Base-by-base conservation (phyloP, 2,329 filamentous ascomycete genomes). In the Penicillium sp. region DNA sequence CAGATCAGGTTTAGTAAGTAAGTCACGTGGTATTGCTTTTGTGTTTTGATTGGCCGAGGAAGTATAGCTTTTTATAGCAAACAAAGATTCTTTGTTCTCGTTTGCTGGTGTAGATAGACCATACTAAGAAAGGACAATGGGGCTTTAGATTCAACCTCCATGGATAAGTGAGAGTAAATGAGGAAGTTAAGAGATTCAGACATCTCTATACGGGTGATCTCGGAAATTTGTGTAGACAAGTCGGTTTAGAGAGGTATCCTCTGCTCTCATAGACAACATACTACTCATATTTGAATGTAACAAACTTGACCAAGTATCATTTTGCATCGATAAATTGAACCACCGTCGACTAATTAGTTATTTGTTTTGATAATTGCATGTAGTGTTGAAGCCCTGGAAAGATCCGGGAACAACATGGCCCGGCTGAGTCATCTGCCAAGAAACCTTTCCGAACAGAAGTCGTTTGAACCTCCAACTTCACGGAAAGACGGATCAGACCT, bases 401-500 rank as follows among this genome's bases (percentile, higher is more conserved):
- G 45, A 41, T 21, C 48, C 53, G 57, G 57, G 52, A 29, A 25
- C 31, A 54, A 39, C 45, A 41, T 56, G 53, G 33, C 33, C 53
- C 57, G 47, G 36, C 53, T 59, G 52, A 56, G 57, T 67, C 60
- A 67, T 58, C 63, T 23, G 65, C 65, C 65, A 67, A 67, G 65
- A 55, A 55, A 54, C 47, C 58, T 61, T 65, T 61, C 64, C 64
- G 64, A 65, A 65, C 61, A 65, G 64, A 66, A 65, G 62, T 66
- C 65, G 64, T 66, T 66, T 65, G 58, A 62, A 68, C 62, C 66
- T 59, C 65, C 62, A 57, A 60, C 64, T 61, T 59, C 64, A 61
- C 64, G 64, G 64, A 65, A 63, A 63, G 61, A 66, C 63, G 61
- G 61, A 59, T 64, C 60, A 63, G 61, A 67, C 62, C 64, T 61